Evolutionary conservation across 495 filamentous ascomycete genomes (phyloP).

Genomic region (Bombardia bombarda): DNA sequence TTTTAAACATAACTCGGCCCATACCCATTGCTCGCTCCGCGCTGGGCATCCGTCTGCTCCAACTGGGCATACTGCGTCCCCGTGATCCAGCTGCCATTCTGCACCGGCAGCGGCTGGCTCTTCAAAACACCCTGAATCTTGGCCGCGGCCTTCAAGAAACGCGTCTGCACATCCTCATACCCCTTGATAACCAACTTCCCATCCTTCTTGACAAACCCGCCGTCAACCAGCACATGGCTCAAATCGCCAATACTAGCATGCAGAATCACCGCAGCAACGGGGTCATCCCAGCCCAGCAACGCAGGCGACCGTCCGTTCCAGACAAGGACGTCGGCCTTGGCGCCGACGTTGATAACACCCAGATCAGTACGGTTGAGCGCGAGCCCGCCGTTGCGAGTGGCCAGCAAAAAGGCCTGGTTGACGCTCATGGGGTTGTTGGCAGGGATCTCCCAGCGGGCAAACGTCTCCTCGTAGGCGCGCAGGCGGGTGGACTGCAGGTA

Average conservation of each 20-base stretch:
- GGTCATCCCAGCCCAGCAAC: conserved; percentile 42
- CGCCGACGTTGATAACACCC: conserved; percentile 35
- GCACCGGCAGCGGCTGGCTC: too few species aligned
- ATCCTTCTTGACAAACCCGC: conserved; percentile 32
- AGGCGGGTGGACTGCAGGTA: conserved; percentile 33
- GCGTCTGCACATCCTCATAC: conserved; percentile 19
- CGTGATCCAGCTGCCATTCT: too few species aligned
- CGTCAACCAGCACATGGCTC: conserved; percentile 39
- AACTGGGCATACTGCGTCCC: too few species aligned
- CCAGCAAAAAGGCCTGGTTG: conserved; percentile 43
- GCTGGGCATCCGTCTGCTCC: too few species aligned
- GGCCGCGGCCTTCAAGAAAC: conserved; percentile 24
- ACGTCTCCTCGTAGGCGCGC: conserved; percentile 23
- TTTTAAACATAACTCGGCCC: too few species aligned
- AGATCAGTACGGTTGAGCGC: conserved; percentile 37
- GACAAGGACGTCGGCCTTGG: conserved; percentile 41
- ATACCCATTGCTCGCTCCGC: too few species aligned
- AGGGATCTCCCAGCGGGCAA: conserved; percentile 30
- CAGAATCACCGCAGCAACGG: conserved; percentile 44
- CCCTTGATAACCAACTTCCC: conserved; percentile 20
- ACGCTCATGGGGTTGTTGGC: conserved; percentile 34
- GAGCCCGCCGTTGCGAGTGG: conserved; percentile 37
- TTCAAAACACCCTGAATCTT: conserved; percentile 12
- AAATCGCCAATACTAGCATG: conserved; percentile 42
- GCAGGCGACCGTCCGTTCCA: conserved; percentile 37